Conservation (phyloP, 106 monocot genomes). For the Dendrobium chrysotoxum region DNA sequence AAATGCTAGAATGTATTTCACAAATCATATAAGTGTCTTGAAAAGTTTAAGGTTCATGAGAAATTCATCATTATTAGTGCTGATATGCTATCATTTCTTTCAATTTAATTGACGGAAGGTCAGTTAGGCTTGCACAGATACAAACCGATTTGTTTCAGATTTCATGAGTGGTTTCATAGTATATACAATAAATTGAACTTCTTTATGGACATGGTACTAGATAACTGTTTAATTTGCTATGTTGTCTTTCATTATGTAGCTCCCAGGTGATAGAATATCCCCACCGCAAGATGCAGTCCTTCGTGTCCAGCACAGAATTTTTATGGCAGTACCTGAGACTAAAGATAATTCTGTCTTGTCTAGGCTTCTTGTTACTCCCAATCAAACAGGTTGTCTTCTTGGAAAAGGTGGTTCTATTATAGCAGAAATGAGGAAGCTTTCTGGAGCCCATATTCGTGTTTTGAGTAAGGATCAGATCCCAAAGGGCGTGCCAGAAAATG, state of each 20-base stretch:
- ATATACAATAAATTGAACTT: neutral
- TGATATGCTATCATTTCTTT: neutral
- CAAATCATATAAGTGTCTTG: neutral
- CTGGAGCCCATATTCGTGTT: conserved; percentile 79
- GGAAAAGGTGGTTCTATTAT: conserved; percentile 88
- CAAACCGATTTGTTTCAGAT: neutral
- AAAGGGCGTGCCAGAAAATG: conserved; percentile 46
- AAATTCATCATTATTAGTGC: neutral
- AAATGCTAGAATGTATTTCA: neutral
- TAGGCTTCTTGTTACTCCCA: conserved; percentile 54
- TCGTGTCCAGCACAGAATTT: conserved; percentile 64
- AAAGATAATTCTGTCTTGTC: conserved; percentile 29
- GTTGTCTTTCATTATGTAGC: conserved; percentile 20
- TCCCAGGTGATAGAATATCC: conserved; percentile 66
- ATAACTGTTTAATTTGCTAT: neutral
- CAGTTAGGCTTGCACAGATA: neutral
- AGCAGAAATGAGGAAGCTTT: conserved; percentile 86
- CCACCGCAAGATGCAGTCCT: conserved; percentile 77
- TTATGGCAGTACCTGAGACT: conserved; percentile 35
- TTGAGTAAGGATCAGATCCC: conserved; percentile 61
- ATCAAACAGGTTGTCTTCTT: conserved; percentile 85
- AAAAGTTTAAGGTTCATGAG: neutral
- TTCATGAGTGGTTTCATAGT: neutral
- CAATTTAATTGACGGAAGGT: neutral
- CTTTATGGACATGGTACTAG: neutral